These are phyloP conservation scores for Cercospora zeae-maydis DNA, from an alignment of 2,329 filamentous ascomycete species.

Conservation along the genomic window DNA sequence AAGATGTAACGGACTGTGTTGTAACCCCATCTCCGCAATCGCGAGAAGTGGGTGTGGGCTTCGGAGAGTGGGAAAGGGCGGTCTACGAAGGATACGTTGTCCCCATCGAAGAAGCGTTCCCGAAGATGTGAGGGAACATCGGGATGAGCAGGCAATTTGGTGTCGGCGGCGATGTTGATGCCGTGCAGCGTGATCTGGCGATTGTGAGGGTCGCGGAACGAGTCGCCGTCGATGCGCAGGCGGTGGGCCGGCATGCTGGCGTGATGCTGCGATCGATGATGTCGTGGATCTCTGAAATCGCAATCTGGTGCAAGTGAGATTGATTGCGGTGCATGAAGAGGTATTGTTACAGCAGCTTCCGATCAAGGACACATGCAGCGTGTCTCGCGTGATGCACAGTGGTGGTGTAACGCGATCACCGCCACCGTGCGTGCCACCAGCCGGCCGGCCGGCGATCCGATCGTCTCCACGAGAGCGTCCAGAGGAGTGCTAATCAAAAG, in stretches of 20 bases:
- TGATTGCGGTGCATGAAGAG: neutral
- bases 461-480: neutral
- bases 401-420: neutral
- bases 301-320: neutral
- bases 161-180: slow-evolving; percentile 89
- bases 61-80: slow-evolving; percentile 81
- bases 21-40: slow-evolving; percentile 85
- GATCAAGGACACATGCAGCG: neutral
- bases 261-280: neutral
- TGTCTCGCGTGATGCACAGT: neutral
- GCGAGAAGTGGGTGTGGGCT: slow-evolving; percentile 79
- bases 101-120: slow-evolving; percentile 85
- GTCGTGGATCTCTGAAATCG: neutral
- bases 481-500: neutral
- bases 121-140: slow-evolving; percentile 74
- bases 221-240: slow-evolving; percentile 77
- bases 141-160: slow-evolving; percentile 81
- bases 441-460: neutral
- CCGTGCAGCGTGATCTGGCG: slow-evolving; percentile 86
- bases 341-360: neutral
- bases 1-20: slow-evolving; percentile 96
- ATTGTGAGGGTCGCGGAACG: slow-evolving; percentile 76
- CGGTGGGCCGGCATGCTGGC: slow-evolving; percentile 40
- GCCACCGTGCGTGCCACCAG: neutral
- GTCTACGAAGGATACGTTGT: slow-evolving; percentile 82